Conservation (phyloP, 495 filamentous ascomycete species). For the Evernia prunastri region DNA sequence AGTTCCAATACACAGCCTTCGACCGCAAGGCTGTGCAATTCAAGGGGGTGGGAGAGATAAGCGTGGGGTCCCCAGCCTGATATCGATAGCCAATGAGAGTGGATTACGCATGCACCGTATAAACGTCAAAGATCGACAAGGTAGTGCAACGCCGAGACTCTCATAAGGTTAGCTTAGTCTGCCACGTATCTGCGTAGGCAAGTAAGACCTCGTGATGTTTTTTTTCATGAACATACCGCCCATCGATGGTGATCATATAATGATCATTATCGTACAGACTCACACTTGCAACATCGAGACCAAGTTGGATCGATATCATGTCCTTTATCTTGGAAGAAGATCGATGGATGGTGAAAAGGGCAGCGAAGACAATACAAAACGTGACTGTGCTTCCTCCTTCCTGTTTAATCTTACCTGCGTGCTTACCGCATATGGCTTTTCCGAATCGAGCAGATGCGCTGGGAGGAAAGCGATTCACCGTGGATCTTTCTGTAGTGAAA, state of each 20-base stretch:
- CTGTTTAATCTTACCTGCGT: background rate
- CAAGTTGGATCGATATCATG: too few species aligned
- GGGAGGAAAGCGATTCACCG: background rate
- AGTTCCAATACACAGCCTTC: background rate
- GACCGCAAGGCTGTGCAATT: slow-evolving; percentile 4
- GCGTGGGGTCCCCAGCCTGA: background rate
- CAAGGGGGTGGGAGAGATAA: background rate
- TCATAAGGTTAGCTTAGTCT: background rate
- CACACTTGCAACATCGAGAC: too few species aligned
- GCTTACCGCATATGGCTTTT: background rate
- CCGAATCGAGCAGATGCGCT: background rate
- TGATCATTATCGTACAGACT: too few species aligned
- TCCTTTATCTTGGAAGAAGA: background rate
- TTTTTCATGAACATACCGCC: too few species aligned
- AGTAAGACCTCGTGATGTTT: too few species aligned
- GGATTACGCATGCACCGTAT: background rate
- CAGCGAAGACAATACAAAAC: background rate
- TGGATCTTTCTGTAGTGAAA: too few species aligned
- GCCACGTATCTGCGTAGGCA: background rate
- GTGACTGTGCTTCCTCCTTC: background rate
- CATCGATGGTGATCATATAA: too few species aligned
- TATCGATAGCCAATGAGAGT: background rate
- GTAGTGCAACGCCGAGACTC: background rate
- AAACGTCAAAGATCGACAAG: background rate
- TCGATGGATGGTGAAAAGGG: background rate